Evolutionary conservation across 306 rosid genomes (phyloP), one percentile per base, ranked within the genome.

Genomic region (Prosopis cineraria): DNA sequence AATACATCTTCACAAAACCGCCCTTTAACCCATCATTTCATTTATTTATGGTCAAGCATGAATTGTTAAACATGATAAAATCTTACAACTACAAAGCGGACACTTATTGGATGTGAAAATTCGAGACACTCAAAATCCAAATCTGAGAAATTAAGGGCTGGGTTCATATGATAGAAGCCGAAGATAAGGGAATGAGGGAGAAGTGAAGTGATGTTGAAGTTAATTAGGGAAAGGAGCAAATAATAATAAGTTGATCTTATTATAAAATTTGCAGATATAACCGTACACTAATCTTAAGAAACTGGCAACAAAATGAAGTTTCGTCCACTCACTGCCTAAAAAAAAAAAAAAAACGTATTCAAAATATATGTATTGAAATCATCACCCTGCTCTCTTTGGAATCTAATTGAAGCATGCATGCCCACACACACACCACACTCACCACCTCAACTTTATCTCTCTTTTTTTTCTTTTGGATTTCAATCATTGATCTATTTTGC

Each of bases 401-500:
- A 25, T 50, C 19, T 50, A 50, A 50, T 58, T 58, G 43, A 16
- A 22, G 80, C 80, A 55, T 55, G 62, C 62, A 55, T 55, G 62
- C 13, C n/a, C 37, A 34, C 60, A 53, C 60, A 45, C 86, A 85
- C 41, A 56, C 34, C n/a, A n/a, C n/a, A n/a, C n/a, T n/a, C n/a
- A 27, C n/a, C 65, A 22, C 19, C 5, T 33, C 73, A 53, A 68
- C 31, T 30, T 24, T 55, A 30, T 68, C 19, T 59, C 36, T 56
- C 11, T 56, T 55, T 87, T 87, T 85, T n/a, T 83, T 71, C 78
- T 80, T 73, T 91, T 79, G 78, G 82, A 65, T 83, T 81, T 86
- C 59, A 52, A 52, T 52, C 58, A 74, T 75, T 79, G 85, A 87
- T 87, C 88, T 92, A 85, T 84, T 90, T 90, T 89, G 88, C 89